Conservation (phyloP, 306 rosid species). For the Herpetospermum pedunculosum region DNA sequence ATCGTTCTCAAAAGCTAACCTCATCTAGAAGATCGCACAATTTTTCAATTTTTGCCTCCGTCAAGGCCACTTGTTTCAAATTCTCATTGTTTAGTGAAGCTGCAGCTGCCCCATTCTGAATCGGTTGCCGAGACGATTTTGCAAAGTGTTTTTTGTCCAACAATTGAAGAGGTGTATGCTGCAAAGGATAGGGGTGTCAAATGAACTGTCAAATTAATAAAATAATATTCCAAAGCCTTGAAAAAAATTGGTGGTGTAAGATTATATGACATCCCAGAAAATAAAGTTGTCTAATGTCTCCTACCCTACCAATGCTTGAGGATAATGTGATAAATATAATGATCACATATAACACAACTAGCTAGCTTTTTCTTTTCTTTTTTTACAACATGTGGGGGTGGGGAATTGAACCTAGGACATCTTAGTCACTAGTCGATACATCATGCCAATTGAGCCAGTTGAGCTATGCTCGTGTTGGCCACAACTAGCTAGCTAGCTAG, state of each 20-base stretch:
- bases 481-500: too few relatives aligned
- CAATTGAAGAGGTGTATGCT: slow-evolving; percentile 79
- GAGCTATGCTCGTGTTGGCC: too few relatives aligned
- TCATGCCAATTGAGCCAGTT: too few relatives aligned
- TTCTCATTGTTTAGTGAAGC: slow-evolving; percentile 36
- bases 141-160: slow-evolving; percentile 84
- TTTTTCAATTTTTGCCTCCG: slow-evolving; percentile 63
- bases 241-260: neutral
- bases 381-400: too few relatives aligned
- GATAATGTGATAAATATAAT: neutral
- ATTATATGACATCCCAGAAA: neutral
- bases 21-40: slow-evolving; percentile 63
- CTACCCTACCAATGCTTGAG: neutral
- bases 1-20: slow-evolving; percentile 29
- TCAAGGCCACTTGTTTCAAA: slow-evolving; percentile 62
- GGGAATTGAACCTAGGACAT: too few relatives aligned
- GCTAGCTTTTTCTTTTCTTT: too few relatives aligned
- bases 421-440: too few relatives aligned
- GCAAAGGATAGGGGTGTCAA: slow-evolving; percentile 14
- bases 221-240: neutral
- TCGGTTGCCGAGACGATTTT: slow-evolving; percentile 43
- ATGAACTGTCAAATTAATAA: neutral
- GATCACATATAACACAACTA: neutral
- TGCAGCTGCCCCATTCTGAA: slow-evolving; percentile 39
- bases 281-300: neutral